These are phyloP conservation scores for Eucalyptus pauciflora DNA, from an alignment of 345 rosid species.

Conservation along the genomic window DNA sequence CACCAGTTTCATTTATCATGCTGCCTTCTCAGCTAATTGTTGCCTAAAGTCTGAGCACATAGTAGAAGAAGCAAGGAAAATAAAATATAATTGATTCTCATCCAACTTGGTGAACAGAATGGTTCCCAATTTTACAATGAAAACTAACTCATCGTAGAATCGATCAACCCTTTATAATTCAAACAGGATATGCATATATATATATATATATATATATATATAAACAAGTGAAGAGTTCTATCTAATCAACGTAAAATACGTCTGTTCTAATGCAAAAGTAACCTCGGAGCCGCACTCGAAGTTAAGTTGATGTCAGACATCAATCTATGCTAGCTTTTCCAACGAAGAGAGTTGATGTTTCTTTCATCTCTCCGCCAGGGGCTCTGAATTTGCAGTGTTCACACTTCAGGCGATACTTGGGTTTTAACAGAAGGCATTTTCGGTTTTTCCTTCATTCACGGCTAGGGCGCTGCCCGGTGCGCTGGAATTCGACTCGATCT, in stretches of 20 bases:
- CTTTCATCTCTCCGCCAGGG: neutral
- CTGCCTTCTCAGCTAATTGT: neutral
- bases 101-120: too few relatives aligned
- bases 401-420: neutral
- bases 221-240: neutral
- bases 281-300: neutral
- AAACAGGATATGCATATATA: neutral
- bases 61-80: neutral
- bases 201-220: too few relatives aligned
- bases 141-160: fast-evolving
- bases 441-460: too few relatives aligned
- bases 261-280: neutral
- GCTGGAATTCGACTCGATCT: too few relatives aligned
- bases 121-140: fast-evolving
- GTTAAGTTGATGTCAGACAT: neutral
- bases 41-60: neutral
- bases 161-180: neutral
- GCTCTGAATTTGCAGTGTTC: neutral
- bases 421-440: neutral
- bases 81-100: fast-evolving
- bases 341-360: neutral
- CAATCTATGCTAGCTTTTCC: neutral
- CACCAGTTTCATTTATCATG: neutral
- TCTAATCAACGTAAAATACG: too few relatives aligned
- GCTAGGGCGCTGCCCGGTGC: too few relatives aligned